A percentile compares a stretch with the other conserved stretches of the same genome.
These are phyloP conservation scores for Martiniozyma abietophila DNA, from an alignment of 805 yeast genomes.

Conservation along the genomic window DNA sequence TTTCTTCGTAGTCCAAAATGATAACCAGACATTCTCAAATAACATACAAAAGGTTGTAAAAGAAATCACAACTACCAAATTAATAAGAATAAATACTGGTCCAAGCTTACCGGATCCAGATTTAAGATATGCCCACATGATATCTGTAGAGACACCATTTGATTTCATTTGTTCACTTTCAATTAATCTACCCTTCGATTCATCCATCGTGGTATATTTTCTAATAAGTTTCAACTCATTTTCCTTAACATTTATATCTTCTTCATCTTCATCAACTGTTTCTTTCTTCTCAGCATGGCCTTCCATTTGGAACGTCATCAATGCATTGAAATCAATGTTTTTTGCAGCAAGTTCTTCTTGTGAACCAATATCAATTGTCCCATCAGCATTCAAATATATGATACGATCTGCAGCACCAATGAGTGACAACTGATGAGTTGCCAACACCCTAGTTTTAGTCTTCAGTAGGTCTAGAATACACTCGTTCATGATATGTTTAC, in stretches of 20 bases:
- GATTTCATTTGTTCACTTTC: conserved; percentile 25
- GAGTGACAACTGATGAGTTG: conserved; percentile 76
- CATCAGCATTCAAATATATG: conserved; percentile 57
- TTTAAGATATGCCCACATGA: conserved; percentile 41
- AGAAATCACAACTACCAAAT: conserved; percentile 14
- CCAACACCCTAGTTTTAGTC: conserved; percentile 59
- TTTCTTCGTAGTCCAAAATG: conserved; percentile 62
- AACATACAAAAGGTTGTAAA: conserved; percentile 42
- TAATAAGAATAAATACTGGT: conserved; percentile 19
- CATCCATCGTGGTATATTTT: conserved; percentile 21
- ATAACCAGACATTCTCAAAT: conserved; percentile 67
- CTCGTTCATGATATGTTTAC: conserved; percentile 42
- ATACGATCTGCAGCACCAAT: conserved; percentile 62
- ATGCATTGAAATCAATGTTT: conserved; percentile 38
- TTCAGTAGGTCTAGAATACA: conserved; percentile 55
- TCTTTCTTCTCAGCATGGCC: conserved; percentile 1
- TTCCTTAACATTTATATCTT: conserved; percentile 20
- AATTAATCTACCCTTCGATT: conserved; percentile 25
- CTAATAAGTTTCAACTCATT: conserved; percentile 16
- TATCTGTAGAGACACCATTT: conserved; percentile 32
- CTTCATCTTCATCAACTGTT: conserved; percentile 17
- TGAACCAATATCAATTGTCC: conserved; percentile 51
- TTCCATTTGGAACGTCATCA: conserved; percentile 34
- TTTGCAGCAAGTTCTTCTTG: conserved; percentile 38
- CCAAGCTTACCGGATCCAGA: conserved; percentile 47